Percentiles rank a stretch among this genome's conserved stretches.
Conservation (phyloP, 1,139 yeast species). For the Candida tunisiensis region DNA sequence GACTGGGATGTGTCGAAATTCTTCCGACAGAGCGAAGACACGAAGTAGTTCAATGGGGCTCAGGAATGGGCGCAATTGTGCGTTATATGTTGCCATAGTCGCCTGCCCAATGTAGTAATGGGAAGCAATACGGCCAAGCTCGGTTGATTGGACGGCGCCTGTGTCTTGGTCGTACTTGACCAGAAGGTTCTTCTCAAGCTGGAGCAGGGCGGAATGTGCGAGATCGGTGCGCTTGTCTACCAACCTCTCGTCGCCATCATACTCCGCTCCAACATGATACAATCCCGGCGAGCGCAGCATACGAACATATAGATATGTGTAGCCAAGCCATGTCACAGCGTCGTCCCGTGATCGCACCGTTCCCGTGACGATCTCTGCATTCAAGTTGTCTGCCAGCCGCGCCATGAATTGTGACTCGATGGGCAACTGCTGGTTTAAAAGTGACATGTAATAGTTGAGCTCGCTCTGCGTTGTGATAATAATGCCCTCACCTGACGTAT, state of each 20-base stretch:
- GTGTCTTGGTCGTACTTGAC: constrained; percentile 36
- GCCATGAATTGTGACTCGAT: constrained; percentile 78
- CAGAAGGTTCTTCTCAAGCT: constrained; percentile 38
- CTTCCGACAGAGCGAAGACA: constrained; percentile 68
- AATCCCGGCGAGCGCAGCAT: constrained; percentile 59
- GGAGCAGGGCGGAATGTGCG: constrained; percentile 55
- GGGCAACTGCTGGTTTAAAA: constrained; percentile 79
- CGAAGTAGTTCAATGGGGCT: constrained; percentile 60
- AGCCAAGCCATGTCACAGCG: constrained; percentile 64
- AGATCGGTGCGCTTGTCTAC: constrained; percentile 44
- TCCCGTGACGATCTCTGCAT: constrained; percentile 80
- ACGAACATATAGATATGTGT: constrained; percentile 65
- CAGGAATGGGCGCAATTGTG: constrained; percentile 44
- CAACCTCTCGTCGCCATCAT: constrained; percentile 33
- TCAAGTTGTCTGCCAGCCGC: constrained; percentile 53
- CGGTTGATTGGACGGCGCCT: constrained; percentile 44
- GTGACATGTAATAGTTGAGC: constrained; percentile 74
- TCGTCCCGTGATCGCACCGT: constrained; percentile 42
- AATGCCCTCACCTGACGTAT: constrained; percentile 84
- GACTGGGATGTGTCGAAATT: constrained; percentile 69
- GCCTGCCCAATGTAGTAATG: constrained; percentile 66
- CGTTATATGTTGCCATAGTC: constrained; percentile 48
- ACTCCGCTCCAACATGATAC: constrained; percentile 61
- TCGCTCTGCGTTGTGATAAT: constrained; percentile 81
- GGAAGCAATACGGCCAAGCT: constrained; percentile 73